Percentiles rank a stretch among this genome's conserved stretches.
phyloP scores from a whole-genome alignment of 345 rosid genomes.

The Rhodamnia argentea region DNA sequence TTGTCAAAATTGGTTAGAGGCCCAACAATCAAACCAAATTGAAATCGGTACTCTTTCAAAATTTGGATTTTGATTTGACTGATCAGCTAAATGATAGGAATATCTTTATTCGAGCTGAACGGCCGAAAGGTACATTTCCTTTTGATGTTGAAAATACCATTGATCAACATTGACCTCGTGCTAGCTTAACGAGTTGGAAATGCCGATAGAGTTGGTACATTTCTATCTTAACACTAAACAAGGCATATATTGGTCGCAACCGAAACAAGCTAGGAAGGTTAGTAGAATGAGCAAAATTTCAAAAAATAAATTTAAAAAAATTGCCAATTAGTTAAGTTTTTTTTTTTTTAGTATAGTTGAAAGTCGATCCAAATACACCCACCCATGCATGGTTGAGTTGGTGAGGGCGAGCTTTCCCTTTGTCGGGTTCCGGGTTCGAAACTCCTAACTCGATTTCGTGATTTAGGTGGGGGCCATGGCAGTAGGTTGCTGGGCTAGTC shows the following conservation, averaged over 20 bases:
- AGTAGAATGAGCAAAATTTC: no score
- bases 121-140: neutral
- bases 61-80: fast-evolving
- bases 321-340: neutral
- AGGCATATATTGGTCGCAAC: no score
- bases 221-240: neutral
- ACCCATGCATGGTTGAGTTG: no score
- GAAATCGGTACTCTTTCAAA: neutral
- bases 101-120: neutral
- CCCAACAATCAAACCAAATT: neutral
- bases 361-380: neutral
- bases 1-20: neutral
- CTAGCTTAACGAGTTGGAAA: neutral
- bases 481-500: no score
- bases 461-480: no score
- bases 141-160: neutral
- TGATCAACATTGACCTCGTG: neutral
- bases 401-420: no score
- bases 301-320: no score
- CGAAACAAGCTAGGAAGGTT: no score
- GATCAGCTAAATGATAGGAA: neutral
- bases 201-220: no score
- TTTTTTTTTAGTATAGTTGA: neutral
- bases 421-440: no score
- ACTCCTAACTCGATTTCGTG: no score